phyloP scores from a whole-genome alignment of 768 basidiomycete species.

The Rhodotorula graminis region DNA sequence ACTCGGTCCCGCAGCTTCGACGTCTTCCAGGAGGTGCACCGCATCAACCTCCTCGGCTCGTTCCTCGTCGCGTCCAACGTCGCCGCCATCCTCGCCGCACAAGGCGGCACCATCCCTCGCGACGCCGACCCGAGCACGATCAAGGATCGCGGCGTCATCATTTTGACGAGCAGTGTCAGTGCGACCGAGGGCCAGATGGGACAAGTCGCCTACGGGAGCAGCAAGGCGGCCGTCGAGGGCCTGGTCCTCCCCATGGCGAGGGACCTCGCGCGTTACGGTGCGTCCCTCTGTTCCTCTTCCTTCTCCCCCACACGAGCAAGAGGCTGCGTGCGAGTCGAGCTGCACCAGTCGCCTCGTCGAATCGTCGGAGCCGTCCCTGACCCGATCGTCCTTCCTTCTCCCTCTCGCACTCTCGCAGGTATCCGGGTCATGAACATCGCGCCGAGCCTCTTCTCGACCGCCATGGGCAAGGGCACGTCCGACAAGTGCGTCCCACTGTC shows the following conservation, averaged over 20 bases:
- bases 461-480: slow-evolving; percentile 47
- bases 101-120: slow-evolving; percentile 42
- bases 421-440: slow-evolving; percentile 54
- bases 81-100: slow-evolving; percentile 53
- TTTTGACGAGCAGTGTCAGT: slow-evolving; percentile 26
- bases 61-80: slow-evolving; percentile 60
- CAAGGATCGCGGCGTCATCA: slow-evolving; percentile 58
- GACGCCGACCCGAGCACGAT: slow-evolving; percentile 43
- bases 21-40: slow-evolving; percentile 56
- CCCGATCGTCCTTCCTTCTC: no score
- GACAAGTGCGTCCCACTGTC: slow-evolving; percentile 41
- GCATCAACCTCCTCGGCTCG: slow-evolving; percentile 57
- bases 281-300: slow-evolving; percentile 32
- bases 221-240: slow-evolving; percentile 58
- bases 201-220: slow-evolving; percentile 57
- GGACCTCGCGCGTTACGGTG: slow-evolving; percentile 56
- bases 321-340: no score
- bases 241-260: slow-evolving; percentile 62
- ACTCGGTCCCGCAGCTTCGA: slow-evolving; percentile 49
- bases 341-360: no score
- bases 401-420: slow-evolving; percentile 38
- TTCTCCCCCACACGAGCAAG: no score
- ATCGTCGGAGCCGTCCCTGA: no score
- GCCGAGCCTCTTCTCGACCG: slow-evolving; percentile 55
- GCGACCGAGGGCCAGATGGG: slow-evolving; percentile 52